These are phyloP conservation scores for Eutypa lata DNA, from an alignment of 2,329 filamentous ascomycete genomes.

Conservation along the genomic window DNA sequence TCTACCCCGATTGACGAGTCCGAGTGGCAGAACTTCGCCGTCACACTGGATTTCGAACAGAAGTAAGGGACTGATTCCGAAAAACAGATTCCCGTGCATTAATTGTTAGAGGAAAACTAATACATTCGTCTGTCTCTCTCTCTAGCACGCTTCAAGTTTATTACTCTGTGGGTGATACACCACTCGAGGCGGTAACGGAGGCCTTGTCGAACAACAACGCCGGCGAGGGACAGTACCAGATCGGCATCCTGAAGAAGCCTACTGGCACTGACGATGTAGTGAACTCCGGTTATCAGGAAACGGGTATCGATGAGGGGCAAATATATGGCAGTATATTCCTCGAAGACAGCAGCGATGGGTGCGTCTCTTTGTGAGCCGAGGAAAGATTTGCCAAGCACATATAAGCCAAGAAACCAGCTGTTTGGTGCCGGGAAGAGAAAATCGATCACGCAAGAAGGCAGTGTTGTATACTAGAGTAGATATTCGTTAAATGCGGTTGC, in stretches of 20 bases:
- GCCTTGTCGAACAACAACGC: conserved; percentile 47
- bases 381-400: not conserved
- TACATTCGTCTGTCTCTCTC: too few relatives aligned
- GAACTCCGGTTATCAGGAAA: conserved; percentile 46
- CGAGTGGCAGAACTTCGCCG: conserved; percentile 60
- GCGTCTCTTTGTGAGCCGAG: conserved; percentile 34
- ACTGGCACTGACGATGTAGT: conserved; percentile 49
- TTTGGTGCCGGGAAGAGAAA: not conserved
- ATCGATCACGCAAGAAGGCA: not conserved
- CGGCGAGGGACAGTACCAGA: conserved; percentile 53
- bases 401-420: not conserved
- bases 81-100: not conserved
- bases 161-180: conserved; percentile 47
- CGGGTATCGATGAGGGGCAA: conserved; percentile 44
- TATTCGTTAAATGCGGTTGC: too few relatives aligned
- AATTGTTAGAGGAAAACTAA: not conserved
- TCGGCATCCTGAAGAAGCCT: conserved; percentile 57
- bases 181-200: conserved; percentile 45
- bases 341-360: conserved; percentile 41
- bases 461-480: too few relatives aligned
- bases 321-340: conserved; percentile 50
- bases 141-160: conserved; percentile 52
- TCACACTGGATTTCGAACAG: conserved; percentile 51
- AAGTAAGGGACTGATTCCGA: conserved; percentile 41
- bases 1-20: conserved; percentile 38